Conservation (phyloP, 2,329 filamentous ascomycete genomes). For the Tolypocladium amazonense region DNA sequence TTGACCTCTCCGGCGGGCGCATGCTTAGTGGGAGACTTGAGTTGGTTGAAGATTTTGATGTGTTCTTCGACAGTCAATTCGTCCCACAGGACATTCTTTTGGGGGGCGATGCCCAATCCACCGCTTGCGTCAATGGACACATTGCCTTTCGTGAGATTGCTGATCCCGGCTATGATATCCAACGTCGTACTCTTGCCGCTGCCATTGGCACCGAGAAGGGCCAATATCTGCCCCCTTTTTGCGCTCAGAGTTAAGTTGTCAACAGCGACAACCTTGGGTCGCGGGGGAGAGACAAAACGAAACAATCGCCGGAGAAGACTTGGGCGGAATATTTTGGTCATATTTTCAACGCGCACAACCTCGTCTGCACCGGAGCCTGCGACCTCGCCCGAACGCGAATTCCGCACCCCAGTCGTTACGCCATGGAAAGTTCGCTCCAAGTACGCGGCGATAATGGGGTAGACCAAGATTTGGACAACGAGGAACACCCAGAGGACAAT, state of each 20-base stretch:
- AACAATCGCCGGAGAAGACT: constrained; percentile 47
- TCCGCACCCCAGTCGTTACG: constrained; percentile 36
- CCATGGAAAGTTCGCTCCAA: constrained; percentile 69
- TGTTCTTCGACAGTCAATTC: constrained; percentile 80
- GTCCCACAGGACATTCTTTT: constrained; percentile 92
- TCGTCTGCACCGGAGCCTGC: constrained; percentile 10
- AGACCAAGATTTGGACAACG: constrained; percentile 66
- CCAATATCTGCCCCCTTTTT: constrained; percentile 70
- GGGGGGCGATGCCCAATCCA: constrained; percentile 80
- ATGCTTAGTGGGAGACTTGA: constrained; percentile 54
- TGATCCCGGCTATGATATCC: constrained; percentile 76
- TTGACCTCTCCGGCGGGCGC: constrained; percentile 49
- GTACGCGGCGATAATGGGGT: constrained; percentile 63
- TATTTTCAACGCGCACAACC: constrained; percentile 60
- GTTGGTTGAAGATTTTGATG: constrained; percentile 68
- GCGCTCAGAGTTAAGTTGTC: constrained; percentile 64
- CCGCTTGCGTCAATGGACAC: constrained; percentile 71
- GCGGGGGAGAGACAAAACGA: constrained; percentile 24
- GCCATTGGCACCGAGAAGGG: constrained; percentile 80
- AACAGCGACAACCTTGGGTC: constrained; percentile 61
- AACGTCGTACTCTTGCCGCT: constrained; percentile 85
- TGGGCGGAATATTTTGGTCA: constrained; percentile 71
- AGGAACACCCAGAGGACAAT: constrained; percentile 71
- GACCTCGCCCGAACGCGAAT: not conserved
- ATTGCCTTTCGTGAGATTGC: constrained; percentile 61